A percentile compares a stretch with the other conserved stretches of the same genome.
Conservation (phyloP, 2,329 filamentous ascomycete genomes). For the Pseudocercospora ulei region DNA sequence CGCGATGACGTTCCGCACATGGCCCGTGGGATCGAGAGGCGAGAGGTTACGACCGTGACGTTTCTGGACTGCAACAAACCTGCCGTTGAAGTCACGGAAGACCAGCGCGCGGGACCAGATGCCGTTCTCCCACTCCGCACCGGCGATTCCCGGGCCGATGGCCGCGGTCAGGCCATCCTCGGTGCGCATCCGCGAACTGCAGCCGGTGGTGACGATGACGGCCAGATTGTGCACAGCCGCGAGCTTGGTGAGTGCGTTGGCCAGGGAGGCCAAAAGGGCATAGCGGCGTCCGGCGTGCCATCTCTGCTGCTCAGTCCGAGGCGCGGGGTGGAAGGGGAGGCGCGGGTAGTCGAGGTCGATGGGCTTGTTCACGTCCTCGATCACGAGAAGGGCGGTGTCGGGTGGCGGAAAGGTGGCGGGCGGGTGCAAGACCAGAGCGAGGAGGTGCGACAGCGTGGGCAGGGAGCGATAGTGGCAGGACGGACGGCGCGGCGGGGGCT, state of each 20-base stretch:
- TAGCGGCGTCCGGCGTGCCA: slow-evolving; percentile 45
- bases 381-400: slow-evolving; percentile 58
- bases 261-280: slow-evolving; percentile 58
- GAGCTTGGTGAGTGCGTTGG: slow-evolving; percentile 54
- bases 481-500: no score
- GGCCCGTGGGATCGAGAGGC: slow-evolving; percentile 34
- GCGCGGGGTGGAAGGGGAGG: slow-evolving; percentile 29
- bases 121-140: slow-evolving; percentile 68
- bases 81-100: slow-evolving; percentile 58
- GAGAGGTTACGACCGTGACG: slow-evolving; percentile 35
- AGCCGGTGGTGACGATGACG: slow-evolving; percentile 67
- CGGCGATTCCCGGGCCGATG: slow-evolving; percentile 64
- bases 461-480: slow-evolving; percentile 54
- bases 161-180: slow-evolving; percentile 47
- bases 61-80: slow-evolving; percentile 41
- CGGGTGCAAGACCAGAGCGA: slow-evolving; percentile 65
- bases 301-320: slow-evolving; percentile 39
- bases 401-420: slow-evolving; percentile 53
- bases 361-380: slow-evolving; percentile 68
- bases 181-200: slow-evolving; percentile 66
- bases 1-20: slow-evolving; percentile 44
- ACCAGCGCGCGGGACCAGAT: slow-evolving; percentile 64
- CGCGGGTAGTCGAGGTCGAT: slow-evolving; percentile 69
- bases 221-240: slow-evolving; percentile 64
- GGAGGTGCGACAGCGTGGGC: slow-evolving; percentile 53